Evolutionary conservation across 345 rosid genomes (phyloP).

Genomic region (Nasturtium officinale): DNA sequence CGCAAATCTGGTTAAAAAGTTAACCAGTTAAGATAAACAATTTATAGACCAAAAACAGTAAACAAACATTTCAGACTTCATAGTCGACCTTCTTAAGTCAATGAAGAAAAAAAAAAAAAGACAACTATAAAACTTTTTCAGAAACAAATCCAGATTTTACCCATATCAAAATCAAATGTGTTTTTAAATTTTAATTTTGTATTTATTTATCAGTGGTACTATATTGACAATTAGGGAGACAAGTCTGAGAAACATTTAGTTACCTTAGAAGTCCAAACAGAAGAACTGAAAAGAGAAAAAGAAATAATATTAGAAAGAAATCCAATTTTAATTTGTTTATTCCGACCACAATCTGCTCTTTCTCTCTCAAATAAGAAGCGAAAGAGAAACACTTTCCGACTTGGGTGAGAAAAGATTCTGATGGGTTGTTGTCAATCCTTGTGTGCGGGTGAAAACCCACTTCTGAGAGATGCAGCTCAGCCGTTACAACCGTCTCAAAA

Average conservation of each 20-base stretch:
- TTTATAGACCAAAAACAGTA: not conserved
- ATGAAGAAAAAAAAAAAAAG: not conserved
- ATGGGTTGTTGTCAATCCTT: conserved; percentile 89
- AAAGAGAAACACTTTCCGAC: conserved; percentile 43
- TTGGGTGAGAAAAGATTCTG: conserved; percentile 20
- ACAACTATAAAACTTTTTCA: not conserved
- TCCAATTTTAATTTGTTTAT: conserved; percentile 8
- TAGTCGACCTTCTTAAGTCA: not conserved
- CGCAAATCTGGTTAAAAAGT: not conserved
- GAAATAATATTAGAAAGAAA: not conserved
- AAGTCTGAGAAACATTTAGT: conserved; percentile 35
- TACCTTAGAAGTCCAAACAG: conserved; percentile 42
- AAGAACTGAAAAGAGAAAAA: not conserved
- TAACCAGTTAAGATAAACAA: not conserved
- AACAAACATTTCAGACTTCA: not conserved
- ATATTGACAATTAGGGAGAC: conserved; percentile 38
- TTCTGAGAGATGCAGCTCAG: conserved; percentile 44
- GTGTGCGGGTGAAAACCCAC: conserved; percentile 48
- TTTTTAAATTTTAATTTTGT: not conserved
- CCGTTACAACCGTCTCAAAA: conserved; percentile 38
- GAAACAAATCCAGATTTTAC: not conserved
- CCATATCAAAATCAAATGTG: not conserved
- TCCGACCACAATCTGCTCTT: conserved; percentile 32
- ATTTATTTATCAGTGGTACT: not conserved
- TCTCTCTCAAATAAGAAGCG: conserved; percentile 36